phyloP scores from a whole-genome alignment of 768 basidiomycete species.

The Infundibulicybe gibba region DNA sequence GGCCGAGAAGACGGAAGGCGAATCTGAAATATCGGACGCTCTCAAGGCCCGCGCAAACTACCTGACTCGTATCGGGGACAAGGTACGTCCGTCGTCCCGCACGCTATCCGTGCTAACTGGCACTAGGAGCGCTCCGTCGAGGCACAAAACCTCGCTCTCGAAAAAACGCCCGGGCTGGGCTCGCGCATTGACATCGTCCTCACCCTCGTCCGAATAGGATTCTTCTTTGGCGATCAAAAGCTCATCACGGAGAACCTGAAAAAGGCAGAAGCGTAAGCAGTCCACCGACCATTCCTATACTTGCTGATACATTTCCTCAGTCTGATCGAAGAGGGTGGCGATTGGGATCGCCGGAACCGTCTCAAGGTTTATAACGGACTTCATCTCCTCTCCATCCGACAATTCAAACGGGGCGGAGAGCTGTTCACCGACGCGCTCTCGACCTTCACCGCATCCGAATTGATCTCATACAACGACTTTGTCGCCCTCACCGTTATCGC shows the following conservation, averaged over 20 bases:
- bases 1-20: constrained; percentile 88
- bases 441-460: constrained; percentile 91
- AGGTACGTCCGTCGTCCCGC: constrained; percentile 27
- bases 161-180: constrained; percentile 91
- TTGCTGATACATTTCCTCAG: constrained; percentile 30
- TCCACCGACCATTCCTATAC: background rate
- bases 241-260: constrained; percentile 70
- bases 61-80: constrained; percentile 87
- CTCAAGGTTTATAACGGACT: constrained; percentile 94
- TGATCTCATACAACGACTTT: constrained; percentile 87
- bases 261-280: constrained; percentile 75
- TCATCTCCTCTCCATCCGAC: constrained; percentile 82
- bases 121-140: constrained; percentile 72
- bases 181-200: constrained; percentile 92
- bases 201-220: constrained; percentile 81
- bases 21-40: constrained; percentile 89
- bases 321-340: constrained; percentile 91
- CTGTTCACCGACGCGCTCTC: constrained; percentile 88
- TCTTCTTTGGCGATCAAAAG: constrained; percentile 82
- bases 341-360: constrained; percentile 96
- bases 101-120: background rate
- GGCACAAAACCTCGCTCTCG: constrained; percentile 80
- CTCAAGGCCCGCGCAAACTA: constrained; percentile 83
- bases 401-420: constrained; percentile 84
- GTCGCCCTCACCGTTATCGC: constrained; percentile 81